These are phyloP conservation scores for Cryptococcus sp. DNA, from an alignment of 1,284 basidiomycete genomes.

Conservation along the genomic window DNA sequence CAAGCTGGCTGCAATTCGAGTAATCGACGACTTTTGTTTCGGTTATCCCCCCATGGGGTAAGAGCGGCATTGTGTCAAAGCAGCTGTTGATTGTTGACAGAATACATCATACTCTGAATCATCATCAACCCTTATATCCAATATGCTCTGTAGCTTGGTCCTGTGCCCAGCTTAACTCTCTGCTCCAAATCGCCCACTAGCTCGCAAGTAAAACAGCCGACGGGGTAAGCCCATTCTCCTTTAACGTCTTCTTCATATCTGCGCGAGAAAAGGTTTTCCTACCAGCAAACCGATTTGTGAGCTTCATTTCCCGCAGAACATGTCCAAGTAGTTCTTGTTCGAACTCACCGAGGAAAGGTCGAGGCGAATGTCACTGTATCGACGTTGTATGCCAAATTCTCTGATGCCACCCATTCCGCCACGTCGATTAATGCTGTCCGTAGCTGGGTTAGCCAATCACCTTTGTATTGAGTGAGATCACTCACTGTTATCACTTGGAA, in stretches of 20 bases:
- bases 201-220: conserved; percentile 50
- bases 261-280: conserved; percentile 47
- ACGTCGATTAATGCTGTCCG: conserved; percentile 71
- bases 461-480: conserved; percentile 21
- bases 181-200: conserved; percentile 2
- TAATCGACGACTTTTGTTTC: too few species aligned
- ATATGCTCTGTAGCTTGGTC: too few species aligned
- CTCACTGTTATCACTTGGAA: conserved; percentile 75
- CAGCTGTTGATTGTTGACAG: too few species aligned
- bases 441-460: background rate
- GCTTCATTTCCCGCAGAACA: background rate
- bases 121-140: too few species aligned
- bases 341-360: conserved; percentile 75
- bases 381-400: conserved; percentile 67
- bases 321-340: background rate
- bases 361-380: conserved; percentile 73
- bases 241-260: conserved; percentile 50
- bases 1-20: too few species aligned
- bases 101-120: too few species aligned
- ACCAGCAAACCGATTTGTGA: background rate
- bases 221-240: conserved; percentile 53
- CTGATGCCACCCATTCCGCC: conserved; percentile 78
- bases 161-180: too few species aligned
- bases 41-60: too few species aligned
- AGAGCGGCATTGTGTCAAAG: too few species aligned